Evolutionary conservation across 2,329 filamentous ascomycete genomes (phyloP), one percentile per base, ranked within the genome.

Genomic region (Trichoderma asperellum): DNA sequence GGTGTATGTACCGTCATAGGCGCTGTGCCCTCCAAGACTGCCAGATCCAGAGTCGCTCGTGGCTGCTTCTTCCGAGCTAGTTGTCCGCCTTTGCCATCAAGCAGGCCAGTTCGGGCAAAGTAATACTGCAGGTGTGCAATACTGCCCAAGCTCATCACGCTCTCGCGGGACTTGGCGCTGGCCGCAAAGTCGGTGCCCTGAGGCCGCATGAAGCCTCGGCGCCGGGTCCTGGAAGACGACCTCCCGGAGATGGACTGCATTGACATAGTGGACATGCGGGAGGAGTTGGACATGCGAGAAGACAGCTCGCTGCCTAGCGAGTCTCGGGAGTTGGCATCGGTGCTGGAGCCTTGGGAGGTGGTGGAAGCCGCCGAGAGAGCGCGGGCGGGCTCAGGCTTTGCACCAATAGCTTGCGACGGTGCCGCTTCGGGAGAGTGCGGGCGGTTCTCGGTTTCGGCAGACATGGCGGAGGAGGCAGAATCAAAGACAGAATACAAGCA

Each of bases 71-170:
- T 91, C 75, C 91, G 91, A 27, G 92, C 91, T 70, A 96, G 83
- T 78, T 96, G 92, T 66, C 89, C 96, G 43, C 94, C 95, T 78
- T 97, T 97, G 68, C 95, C 94, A 77, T 99, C 96, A 62, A 99
- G 83, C 72, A 99, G 82, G 6, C 96, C 96, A 0, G 96, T 99
- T 70, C 96, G 87, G 43, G 96, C 95, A 82, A 99, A 99, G 81
- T 98, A 99, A 82, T 98, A 97, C 80, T 99, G 96, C 76, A 99
- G 84, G 82, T 99, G 96, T 68, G 94, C 93, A 75, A 99, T 99
- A 80, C 94, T 97, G 67, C 96, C 96, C 71, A 99, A 82, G 77
- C 93, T 97, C 88, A 98, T 91, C 73, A 99, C 96, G 77, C 94
- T 97, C 79, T 99, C 95, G 72, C 96, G 87, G 62, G 93, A 93